Evolutionary conservation across 2,329 filamentous ascomycete genomes (phyloP).

Genomic region (Hymenoscyphus fraxineus): DNA sequence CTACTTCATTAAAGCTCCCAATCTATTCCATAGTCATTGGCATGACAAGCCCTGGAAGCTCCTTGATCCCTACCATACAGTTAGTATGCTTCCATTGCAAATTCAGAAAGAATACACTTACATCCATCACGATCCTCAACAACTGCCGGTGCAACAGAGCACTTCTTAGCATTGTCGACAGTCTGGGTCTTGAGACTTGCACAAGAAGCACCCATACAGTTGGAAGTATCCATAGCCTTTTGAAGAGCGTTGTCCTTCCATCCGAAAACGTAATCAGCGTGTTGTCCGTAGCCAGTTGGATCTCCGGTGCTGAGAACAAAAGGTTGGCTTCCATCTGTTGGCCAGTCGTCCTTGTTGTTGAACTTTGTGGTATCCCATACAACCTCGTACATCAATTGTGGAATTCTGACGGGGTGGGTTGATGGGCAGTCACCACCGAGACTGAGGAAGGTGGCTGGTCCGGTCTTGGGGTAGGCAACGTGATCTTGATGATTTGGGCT

Average conservation of each 20-base stretch:
- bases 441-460: slow-evolving; percentile 13
- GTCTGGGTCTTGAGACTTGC: slow-evolving; percentile 42
- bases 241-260: slow-evolving; percentile 48
- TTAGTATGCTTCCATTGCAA: neutral
- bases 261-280: slow-evolving; percentile 50
- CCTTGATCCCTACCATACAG: slow-evolving; percentile 1
- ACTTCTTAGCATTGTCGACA: slow-evolving; percentile 9
- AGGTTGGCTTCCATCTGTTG: slow-evolving; percentile 42
- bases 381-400: slow-evolving; percentile 47
- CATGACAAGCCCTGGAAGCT: slow-evolving; percentile 7
- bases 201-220: slow-evolving; percentile 47
- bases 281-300: slow-evolving; percentile 45
- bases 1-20: neutral
- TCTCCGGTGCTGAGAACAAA: slow-evolving; percentile 43
- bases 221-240: slow-evolving; percentile 45
- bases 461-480: slow-evolving; percentile 26
- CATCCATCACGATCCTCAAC: slow-evolving; percentile 13
- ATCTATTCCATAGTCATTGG: slow-evolving; percentile 2
- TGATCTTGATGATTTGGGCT: slow-evolving; percentile 17
- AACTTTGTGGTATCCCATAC: slow-evolving; percentile 45
- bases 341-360: slow-evolving; percentile 41
- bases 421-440: slow-evolving; percentile 15
- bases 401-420: slow-evolving; percentile 43
- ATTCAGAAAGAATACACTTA: slow-evolving; percentile 1
- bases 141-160: slow-evolving; percentile 7